Conservation (phyloP, 371 early-diverging fungal species). For the Apophysomyces variabilis region DNA sequence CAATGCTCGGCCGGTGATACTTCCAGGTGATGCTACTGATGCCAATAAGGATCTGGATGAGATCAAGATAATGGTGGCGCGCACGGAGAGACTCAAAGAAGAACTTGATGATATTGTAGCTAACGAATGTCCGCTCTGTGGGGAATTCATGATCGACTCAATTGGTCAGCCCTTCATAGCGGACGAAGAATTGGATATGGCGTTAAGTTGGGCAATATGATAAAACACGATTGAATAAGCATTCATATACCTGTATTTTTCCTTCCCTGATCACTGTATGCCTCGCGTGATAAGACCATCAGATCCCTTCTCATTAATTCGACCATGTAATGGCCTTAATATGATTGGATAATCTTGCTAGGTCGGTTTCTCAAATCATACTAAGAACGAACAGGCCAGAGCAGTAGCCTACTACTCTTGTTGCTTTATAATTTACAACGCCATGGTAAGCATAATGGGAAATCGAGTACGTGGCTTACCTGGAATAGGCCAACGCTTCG, state of each 20-base stretch:
- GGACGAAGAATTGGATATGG: constrained; percentile 53
- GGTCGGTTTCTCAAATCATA: too few relatives aligned
- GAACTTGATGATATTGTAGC: constrained; percentile 84
- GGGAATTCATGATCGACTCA: constrained; percentile 85
- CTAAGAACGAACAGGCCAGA: too few relatives aligned
- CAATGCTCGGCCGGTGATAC: constrained; percentile 42
- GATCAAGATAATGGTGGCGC: constrained; percentile 16
- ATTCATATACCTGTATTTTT: too few relatives aligned
- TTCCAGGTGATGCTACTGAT: constrained; percentile 23
- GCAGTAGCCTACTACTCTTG: too few relatives aligned
- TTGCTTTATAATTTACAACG: background rate
- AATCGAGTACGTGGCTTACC: background rate
- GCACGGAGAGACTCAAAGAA: constrained; percentile 44
- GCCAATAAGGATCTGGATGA: constrained; percentile 20
- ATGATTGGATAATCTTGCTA: too few relatives aligned
- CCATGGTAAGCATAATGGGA: background rate
- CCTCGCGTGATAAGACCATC: too few relatives aligned
- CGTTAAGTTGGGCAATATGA: background rate
- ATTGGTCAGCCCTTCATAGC: constrained; percentile 75
- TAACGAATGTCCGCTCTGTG: constrained; percentile 85
- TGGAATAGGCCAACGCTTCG: constrained; percentile 74
- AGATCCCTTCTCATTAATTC: too few relatives aligned
- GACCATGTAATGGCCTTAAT: too few relatives aligned
- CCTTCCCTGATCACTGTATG: too few relatives aligned
- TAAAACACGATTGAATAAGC: too few relatives aligned